Evolutionary conservation across 2,329 filamentous ascomycete genomes (phyloP).

Genomic region (Exophiala alcalophila): DNA sequence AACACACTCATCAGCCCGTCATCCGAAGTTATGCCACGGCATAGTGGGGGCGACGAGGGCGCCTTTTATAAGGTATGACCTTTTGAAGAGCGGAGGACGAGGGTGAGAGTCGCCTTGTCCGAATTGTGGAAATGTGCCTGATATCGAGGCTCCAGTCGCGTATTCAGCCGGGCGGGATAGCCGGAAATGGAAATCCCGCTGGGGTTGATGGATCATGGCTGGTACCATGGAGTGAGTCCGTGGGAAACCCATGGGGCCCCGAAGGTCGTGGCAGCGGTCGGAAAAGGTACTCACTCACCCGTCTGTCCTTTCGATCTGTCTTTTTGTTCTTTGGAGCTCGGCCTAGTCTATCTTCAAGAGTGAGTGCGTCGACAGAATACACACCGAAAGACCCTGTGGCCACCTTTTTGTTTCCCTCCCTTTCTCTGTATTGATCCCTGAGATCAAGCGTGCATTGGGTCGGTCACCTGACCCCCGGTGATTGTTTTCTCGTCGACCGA

Average conservation of each 20-base stretch:
- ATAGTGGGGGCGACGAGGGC: background rate
- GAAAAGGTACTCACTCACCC: background rate
- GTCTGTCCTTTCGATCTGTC: constrained; percentile 1
- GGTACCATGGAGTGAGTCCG: background rate
- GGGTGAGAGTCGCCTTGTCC: background rate
- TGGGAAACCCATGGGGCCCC: background rate
- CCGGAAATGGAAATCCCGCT: constrained; percentile 6
- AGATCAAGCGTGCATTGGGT: too few species aligned
- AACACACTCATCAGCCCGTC: background rate
- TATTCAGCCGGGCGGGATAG: constrained; percentile 17
- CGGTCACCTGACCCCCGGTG: too few species aligned
- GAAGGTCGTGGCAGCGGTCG: background rate
- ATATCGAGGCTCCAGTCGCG: constrained; percentile 14
- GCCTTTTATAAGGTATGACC: background rate
- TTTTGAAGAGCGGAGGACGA: background rate
- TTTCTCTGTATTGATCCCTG: too few species aligned
- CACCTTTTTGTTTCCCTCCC: background rate
- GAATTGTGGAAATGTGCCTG: constrained; percentile 20
- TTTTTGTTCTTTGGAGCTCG: background rate
- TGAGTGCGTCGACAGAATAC: background rate
- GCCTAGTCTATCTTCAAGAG: background rate
- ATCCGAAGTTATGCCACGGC: background rate
- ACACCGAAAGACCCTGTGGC: background rate
- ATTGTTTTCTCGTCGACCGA: background rate
- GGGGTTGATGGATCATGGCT: constrained; percentile 4